Evolutionary conservation across 495 filamentous ascomycete species (phyloP).

Genomic region (Aspergillus kassunensis): DNA sequence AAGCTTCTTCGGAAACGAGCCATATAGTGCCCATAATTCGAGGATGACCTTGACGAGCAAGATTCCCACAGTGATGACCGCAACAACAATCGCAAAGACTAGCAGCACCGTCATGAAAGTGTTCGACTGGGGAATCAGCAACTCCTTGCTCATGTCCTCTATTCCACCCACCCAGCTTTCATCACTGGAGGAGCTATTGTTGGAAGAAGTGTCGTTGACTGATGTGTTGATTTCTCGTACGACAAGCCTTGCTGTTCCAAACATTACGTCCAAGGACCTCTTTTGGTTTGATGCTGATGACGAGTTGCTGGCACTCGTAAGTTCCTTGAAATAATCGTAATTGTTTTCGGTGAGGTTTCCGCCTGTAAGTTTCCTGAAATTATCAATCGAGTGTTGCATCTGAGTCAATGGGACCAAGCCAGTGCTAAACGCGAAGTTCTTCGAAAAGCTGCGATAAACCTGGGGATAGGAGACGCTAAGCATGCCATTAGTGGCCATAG

Average conservation of each 20-base stretch:
- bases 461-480: slow-evolving; percentile 80
- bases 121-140: slow-evolving; percentile 80
- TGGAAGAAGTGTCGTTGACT: slow-evolving; percentile 32
- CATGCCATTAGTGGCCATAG: slow-evolving; percentile 94
- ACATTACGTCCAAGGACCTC: slow-evolving; percentile 50
- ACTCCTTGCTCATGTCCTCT: slow-evolving; percentile 68
- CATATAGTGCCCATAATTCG: slow-evolving; percentile 88
- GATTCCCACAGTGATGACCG: slow-evolving; percentile 78
- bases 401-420: slow-evolving; percentile 77
- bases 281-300: slow-evolving; percentile 40
- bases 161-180: slow-evolving; percentile 57
- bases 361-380: slow-evolving; percentile 73
- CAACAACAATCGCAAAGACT: slow-evolving; percentile 83
- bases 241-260: slow-evolving; percentile 43
- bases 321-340: slow-evolving; percentile 51
- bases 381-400: slow-evolving; percentile 82
- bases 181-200: slow-evolving; percentile 19
- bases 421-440: slow-evolving; percentile 91
- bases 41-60: slow-evolving; percentile 88
- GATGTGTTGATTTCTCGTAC: slow-evolving; percentile 48
- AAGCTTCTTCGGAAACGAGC: slow-evolving; percentile 76
- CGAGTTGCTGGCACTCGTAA: slow-evolving; percentile 62
- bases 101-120: slow-evolving; percentile 95
- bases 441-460: slow-evolving; percentile 81
- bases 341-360: slow-evolving; percentile 81